Evolutionary conservation across 192 early-diverging fungal genomes (phyloP), one percentile per base, ranked within the genome.

Genomic region (Blastocladiella britannica): DNA sequence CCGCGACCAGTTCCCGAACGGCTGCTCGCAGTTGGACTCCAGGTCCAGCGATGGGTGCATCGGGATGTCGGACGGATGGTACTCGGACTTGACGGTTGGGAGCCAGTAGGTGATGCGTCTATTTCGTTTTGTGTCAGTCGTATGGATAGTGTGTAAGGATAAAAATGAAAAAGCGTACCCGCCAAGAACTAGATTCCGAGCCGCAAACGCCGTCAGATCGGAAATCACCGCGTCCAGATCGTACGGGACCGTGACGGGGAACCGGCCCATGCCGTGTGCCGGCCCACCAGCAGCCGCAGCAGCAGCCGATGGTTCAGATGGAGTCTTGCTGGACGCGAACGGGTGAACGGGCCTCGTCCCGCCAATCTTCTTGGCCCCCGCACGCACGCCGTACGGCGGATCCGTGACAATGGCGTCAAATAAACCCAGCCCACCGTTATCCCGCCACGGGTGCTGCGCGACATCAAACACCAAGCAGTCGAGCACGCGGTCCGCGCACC

Each of bases 51-150:
- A 74, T 15, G 86, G 87, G 63, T 93, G 94, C 4, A 65, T 57
- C 8, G 94, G 94, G 12, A 95, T 65, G 60, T 95, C 91, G 28
- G 73, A 64, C 28, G 77, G 79, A 5, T 71, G 66, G 58, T 90
- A 87, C 63, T 89, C 87, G 27, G 88, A 88, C 3, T 82, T 81
- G 4, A 95, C 72, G 0, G 89, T 95, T 1, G 94, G 94, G 24
- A 98, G 70, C 94, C 94, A 98, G 67, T 90, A 95, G 1, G 94
- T 89, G 4, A 98, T 71, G 12, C 94, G 78, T n/a, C n/a, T n/a
- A n/a, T n/a, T n/a, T n/a, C n/a, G n/a, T n/a, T 20, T 71, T n/a
- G 18, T n/a, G n/a, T n/a, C n/a, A n/a, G n/a, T n/a, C n/a, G n/a
- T n/a, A n/a, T n/a, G n/a, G n/a, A n/a, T n/a, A n/a, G n/a, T n/a